phyloP scores from a whole-genome alignment of 805 yeast species.

The Grigorovia humatica region DNA sequence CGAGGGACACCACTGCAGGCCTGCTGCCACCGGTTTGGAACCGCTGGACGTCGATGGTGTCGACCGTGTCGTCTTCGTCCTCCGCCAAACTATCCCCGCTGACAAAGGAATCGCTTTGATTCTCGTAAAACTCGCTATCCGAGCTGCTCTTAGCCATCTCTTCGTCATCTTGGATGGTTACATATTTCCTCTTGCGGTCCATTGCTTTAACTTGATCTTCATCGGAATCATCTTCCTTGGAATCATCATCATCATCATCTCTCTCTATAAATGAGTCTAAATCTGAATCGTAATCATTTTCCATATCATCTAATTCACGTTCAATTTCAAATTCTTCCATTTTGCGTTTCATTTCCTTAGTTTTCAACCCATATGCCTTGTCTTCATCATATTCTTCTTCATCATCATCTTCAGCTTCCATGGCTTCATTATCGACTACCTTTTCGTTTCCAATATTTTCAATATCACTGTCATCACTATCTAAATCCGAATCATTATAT shows the following conservation, averaged over 20 bases:
- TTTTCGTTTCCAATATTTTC: constrained; percentile 1
- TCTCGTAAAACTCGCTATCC: constrained; percentile 22
- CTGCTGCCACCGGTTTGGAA: background rate
- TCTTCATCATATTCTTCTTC: constrained; percentile 9
- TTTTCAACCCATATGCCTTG: background rate
- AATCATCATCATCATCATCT: constrained; percentile 9
- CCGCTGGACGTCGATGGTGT: background rate
- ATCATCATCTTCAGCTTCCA: constrained; percentile 7
- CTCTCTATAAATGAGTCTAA: constrained; percentile 12
- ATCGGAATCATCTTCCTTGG: constrained; percentile 1
- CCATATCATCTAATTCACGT: constrained; percentile 1
- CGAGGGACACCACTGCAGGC: constrained; percentile 13
- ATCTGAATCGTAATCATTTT: constrained; percentile 12
- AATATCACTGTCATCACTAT: constrained; percentile 4
- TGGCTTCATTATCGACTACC: constrained; percentile 9
- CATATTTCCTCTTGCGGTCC: too few species aligned
- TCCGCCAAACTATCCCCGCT: constrained; percentile 28
- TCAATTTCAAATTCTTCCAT: background rate
- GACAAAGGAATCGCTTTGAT: constrained; percentile 24
- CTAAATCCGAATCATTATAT: constrained; percentile 6
- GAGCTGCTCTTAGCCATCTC: constrained; percentile 2
- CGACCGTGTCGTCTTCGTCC: constrained; percentile 13
- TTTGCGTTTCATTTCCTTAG: background rate
- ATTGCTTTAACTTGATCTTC: constrained; percentile 3
- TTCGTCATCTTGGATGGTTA: background rate